Base-by-base conservation (phyloP, 306 rosid genomes). In the Citrullus amarus region DNA sequence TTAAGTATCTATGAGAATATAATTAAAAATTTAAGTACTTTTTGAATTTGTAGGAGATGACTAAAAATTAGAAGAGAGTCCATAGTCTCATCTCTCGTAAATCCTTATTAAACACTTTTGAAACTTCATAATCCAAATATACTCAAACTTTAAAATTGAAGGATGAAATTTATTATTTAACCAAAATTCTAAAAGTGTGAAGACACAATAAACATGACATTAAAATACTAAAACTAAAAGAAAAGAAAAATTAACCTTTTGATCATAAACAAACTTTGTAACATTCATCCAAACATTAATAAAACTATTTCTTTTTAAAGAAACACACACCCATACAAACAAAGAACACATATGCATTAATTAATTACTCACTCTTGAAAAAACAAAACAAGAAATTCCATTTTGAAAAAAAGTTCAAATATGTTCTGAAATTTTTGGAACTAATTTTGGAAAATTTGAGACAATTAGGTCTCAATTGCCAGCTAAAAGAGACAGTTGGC, bases 401-500 rank as follows among this genome's bases (percentile, higher is more conserved):
- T 48, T 48, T 48, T 48, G 16, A 48, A 48, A 5, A 41, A 66
- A 66, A 65, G 8, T 16, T 34, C 22, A 65, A 34, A 6, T 16
- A 16, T 34, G 20, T 18, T 67, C 39, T 67, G 28, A n/a, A 68
- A 3, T 0, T n/a, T 39, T 18, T n/a, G 4, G 9, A 67, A 41
- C 74, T 41, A 38, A 41, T 10, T 67, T 39, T 41, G 51, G 74
- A 68, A 68, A n/a, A n/a, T 43, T 68, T 20, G 17, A 22, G 34
- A 68, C 54, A 68, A 68, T 1, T 4, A 43, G 55, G 18, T 46
- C 76, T 51, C 30, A 16, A 16, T 50, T 46, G 76, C 77, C 43
- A 51, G 61, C 77, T 48, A 73, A 48, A 30, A 50, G 41, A 51
- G 44, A 72, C 39, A 28, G 77, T 51, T 73, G 77, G 77, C 77